These are phyloP conservation scores for Flaveria linearis DNA, from an alignment of 129 eudicot genomes.

Conservation along the genomic window DNA sequence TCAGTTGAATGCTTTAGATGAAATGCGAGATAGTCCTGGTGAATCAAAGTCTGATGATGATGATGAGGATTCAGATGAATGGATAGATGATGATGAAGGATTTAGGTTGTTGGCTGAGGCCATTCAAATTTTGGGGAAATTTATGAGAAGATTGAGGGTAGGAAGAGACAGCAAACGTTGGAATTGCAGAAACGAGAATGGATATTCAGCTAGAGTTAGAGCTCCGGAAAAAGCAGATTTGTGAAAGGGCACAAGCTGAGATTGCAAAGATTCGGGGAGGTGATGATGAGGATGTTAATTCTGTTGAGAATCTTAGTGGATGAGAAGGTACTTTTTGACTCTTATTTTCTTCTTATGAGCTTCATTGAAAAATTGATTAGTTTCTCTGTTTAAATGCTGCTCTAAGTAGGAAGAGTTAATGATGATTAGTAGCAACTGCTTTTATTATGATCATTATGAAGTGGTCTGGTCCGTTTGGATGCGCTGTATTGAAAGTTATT, in stretches of 20 bases:
- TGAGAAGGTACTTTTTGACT: constrained; percentile 19
- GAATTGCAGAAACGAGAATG: constrained; percentile 87
- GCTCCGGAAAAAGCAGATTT: constrained; percentile 81
- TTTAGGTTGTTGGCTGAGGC: constrained; percentile 80
- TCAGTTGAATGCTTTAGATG: constrained; percentile 77
- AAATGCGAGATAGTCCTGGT: constrained; percentile 91
- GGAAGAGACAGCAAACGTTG: constrained; percentile 83
- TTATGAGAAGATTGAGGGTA: constrained; percentile 85
- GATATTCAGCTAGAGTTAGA: constrained; percentile 85
- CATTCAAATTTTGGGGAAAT: constrained; percentile 75
- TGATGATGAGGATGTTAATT: constrained; percentile 53
- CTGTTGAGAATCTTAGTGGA: constrained; percentile 56
- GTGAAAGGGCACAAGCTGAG: constrained; percentile 79
- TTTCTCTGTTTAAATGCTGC: too few relatives aligned
- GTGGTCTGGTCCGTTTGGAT: too few relatives aligned
- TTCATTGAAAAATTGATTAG: too few relatives aligned
- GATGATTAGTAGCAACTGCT: too few relatives aligned
- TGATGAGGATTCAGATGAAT: too few relatives aligned
- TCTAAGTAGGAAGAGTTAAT: too few relatives aligned
- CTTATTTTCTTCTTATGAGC: too few relatives aligned
- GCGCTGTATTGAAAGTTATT: too few relatives aligned
- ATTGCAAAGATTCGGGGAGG: constrained; percentile 64
- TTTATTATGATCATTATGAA: too few relatives aligned
- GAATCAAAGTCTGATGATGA: constrained; percentile 61
- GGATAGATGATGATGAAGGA: too few relatives aligned